phyloP scores from a whole-genome alignment of 2,329 filamentous ascomycete species.

The Trichoderma sp. region DNA sequence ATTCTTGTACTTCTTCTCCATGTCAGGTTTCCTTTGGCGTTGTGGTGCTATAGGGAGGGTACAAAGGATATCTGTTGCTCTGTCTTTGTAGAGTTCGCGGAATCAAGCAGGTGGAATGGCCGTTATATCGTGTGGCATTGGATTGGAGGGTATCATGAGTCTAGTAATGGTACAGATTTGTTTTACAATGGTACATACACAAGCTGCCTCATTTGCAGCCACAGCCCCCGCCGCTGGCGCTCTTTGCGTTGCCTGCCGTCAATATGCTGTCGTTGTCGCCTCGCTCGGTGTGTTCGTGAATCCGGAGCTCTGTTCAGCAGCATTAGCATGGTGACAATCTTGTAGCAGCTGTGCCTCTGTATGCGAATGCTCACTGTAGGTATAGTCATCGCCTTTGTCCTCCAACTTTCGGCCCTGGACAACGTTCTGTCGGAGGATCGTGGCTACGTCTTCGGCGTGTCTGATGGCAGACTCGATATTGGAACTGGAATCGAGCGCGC shows the following conservation, averaged over 20 bases:
- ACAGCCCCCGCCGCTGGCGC: conserved; percentile 38
- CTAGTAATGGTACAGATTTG: conserved; percentile 23
- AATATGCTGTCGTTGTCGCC: conserved; percentile 94
- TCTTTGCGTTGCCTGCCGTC: conserved; percentile 49
- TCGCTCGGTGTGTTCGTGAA: conserved; percentile 88
- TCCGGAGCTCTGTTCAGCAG: conserved; percentile 67
- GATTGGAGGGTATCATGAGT: conserved; percentile 33
- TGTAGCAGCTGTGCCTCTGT: not conserved
- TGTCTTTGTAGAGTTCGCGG: conserved; percentile 5
- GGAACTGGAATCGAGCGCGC: conserved; percentile 57
- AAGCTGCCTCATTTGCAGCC: conserved; percentile 36
- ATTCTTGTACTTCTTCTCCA: not conserved
- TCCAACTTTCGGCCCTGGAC: conserved; percentile 72
- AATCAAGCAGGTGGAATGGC: not conserved
- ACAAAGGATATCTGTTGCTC: conserved; percentile 20
- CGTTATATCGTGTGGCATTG: conserved; percentile 24
- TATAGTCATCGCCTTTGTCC: conserved; percentile 47
- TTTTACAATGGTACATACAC: conserved; percentile 24
- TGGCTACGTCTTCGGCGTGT: conserved; percentile 81
- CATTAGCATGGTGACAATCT: not conserved
- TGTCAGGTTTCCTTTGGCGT: conserved; percentile 33
- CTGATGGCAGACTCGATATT: conserved; percentile 66
- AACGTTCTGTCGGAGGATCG: conserved; percentile 78
- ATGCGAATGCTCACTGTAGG: conserved; percentile 59
- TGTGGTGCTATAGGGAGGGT: conserved; percentile 36